Base-by-base conservation (phyloP, 2,329 filamentous ascomycete species). In the Nigrospora sphaerica region DNA sequence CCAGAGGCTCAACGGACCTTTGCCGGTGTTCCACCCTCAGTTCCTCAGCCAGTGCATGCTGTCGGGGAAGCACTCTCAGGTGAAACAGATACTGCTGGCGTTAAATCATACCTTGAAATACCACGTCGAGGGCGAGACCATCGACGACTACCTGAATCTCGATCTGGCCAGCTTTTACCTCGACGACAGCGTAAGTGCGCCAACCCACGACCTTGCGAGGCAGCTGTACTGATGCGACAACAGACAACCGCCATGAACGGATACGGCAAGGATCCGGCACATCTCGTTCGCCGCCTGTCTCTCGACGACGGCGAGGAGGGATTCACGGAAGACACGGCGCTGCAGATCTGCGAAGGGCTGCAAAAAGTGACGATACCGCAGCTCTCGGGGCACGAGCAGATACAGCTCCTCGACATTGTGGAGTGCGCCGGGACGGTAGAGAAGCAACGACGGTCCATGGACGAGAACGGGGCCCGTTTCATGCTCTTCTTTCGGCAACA, bases 1-100 rank as follows among this genome's bases (percentile, higher is more conserved):
- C 12, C 86, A 87, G 54, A 76, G 87, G 50, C 73, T 97, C 42
- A 97, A 96, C 58, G 88, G 89, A 0, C 86, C 91, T 3, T 70
- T 97, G 7, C 89, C 93, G 0, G 76, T 95, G 2, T 98, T 95
- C 57, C 92, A 98, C 57, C 93, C 93, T 0, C 89, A 95, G 58
- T 88, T 95, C 48, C 68, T 97, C 23, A 86, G 87, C 44, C 88
- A 96, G 62, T 92, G 87, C 56, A 88, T 95, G 34, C 72, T 95
- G 23, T 78, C 83, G 17, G 92, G 91, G 1, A 95, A 95, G 61
- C 76, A 77, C 32, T 62, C 67, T 4, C 64, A 89, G 6, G 88
- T 93, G 2, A 84, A 89, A 54, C 74, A 74, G 11, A 81, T 95
- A 11, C 65, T 97, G 28, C 70, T 86, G 44, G 79, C 79, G 6